These are phyloP conservation scores for Inga laurina DNA, from an alignment of 306 rosid species.

Conservation along the genomic window DNA sequence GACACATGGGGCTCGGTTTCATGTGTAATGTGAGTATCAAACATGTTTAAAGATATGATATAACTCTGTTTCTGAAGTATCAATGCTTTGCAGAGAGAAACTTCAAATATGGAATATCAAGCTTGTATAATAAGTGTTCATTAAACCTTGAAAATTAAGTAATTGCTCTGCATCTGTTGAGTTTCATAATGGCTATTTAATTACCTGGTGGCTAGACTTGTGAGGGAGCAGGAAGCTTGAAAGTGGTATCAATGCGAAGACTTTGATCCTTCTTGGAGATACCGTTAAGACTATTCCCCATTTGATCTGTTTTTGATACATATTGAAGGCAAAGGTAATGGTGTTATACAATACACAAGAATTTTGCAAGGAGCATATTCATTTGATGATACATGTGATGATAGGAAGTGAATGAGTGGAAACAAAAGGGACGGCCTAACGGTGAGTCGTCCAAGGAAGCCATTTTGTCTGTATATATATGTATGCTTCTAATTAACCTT, in stretches of 20 bases:
- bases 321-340: not conserved
- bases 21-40: not conserved
- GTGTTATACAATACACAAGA: not conserved
- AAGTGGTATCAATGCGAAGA: not conserved
- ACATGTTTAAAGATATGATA: not conserved
- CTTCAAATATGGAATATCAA: too few relatives aligned
- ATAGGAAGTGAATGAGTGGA: not conserved
- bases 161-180: not conserved
- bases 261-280: not conserved
- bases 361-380: constrained; percentile 33
- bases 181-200: not conserved
- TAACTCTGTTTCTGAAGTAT: not conserved
- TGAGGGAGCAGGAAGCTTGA: not conserved
- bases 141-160: not conserved
- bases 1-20: too few relatives aligned
- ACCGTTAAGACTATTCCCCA: not conserved
- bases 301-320: not conserved
- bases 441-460: constrained; percentile 41
- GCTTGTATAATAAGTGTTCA: not conserved
- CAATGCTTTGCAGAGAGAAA: not conserved
- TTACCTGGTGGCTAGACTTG: not conserved
- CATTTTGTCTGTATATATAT: too few relatives aligned
- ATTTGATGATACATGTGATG: not conserved
- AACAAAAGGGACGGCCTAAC: not conserved
- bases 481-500: not conserved